These are phyloP conservation scores for Penicillium chermesinum DNA, from an alignment of 495 filamentous ascomycete species.

Conservation along the genomic window DNA sequence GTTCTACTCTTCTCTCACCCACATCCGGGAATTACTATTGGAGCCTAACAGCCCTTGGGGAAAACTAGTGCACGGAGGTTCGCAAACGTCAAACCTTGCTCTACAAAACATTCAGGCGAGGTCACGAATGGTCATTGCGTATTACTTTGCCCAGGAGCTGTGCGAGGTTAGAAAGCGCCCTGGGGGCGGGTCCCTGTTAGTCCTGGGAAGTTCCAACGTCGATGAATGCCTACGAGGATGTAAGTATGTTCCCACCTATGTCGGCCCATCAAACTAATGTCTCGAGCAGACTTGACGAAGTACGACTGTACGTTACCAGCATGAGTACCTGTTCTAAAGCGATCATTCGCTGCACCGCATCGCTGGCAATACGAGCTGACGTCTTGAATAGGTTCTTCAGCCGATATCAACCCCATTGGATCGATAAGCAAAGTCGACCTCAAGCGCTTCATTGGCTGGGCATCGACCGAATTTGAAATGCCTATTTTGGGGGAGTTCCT, in stretches of 20 bases:
- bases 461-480: constrained; percentile 6
- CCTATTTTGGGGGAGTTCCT: constrained; percentile 8
- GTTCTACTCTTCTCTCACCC: background rate
- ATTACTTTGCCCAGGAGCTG: constrained; percentile 10
- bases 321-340: background rate
- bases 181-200: constrained; percentile 5
- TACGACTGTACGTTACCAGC: constrained; percentile 5
- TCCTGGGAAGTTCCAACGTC: constrained; percentile 9
- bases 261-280: background rate
- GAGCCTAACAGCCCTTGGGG: background rate
- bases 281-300: constrained; percentile 4
- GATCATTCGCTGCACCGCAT: too few species aligned
- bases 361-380: too few species aligned
- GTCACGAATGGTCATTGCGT: constrained; percentile 9
- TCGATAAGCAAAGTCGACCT: constrained; percentile 11
- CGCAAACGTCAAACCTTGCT: constrained; percentile 6
- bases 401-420: constrained; percentile 11
- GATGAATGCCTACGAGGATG: constrained; percentile 12
- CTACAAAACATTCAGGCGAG: constrained; percentile 10
- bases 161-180: constrained; percentile 6
- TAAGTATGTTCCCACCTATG: background rate
- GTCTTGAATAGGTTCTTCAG: constrained; percentile 4
- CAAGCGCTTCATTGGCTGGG: constrained; percentile 9
- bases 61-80: constrained; percentile 7
- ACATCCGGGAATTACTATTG: too few species aligned